These are phyloP conservation scores for Ophiosphaerella herpotricha DNA, from an alignment of 2,329 filamentous ascomycete species.

Conservation along the genomic window DNA sequence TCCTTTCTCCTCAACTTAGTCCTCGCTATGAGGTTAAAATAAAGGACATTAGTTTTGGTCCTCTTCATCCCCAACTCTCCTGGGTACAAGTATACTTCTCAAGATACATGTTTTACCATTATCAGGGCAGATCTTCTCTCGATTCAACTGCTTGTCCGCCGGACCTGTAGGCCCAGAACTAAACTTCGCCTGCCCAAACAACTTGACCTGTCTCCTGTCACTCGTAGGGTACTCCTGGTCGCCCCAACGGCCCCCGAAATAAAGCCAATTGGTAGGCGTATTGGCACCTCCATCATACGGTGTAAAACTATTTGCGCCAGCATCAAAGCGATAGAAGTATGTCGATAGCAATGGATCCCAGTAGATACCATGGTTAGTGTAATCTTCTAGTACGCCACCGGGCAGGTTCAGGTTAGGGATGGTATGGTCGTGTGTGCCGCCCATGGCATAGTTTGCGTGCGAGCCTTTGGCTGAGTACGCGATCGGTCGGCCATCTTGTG, in stretches of 20 bases:
- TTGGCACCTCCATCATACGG: constrained; percentile 49
- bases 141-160: constrained; percentile 61
- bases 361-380: constrained; percentile 59
- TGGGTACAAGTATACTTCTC: constrained; percentile 46
- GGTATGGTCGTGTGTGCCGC: constrained; percentile 65
- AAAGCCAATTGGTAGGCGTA: constrained; percentile 59
- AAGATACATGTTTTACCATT: constrained; percentile 53
- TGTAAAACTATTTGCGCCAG: constrained; percentile 48
- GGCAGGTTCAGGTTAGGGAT: constrained; percentile 66
- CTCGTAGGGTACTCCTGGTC: constrained; percentile 62
- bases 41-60: not conserved
- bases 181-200: constrained; percentile 56
- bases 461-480: constrained; percentile 64
- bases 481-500: constrained; percentile 58
- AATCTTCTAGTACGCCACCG: constrained; percentile 55
- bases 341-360: constrained; percentile 65
- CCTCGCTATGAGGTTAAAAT: too few relatives aligned
- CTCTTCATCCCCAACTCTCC: constrained; percentile 9
- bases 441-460: constrained; percentile 67
- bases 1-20: not conserved
- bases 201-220: constrained; percentile 54
- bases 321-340: constrained; percentile 61
- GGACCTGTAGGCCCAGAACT: constrained; percentile 65
- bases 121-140: constrained; percentile 62
- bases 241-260: constrained; percentile 65